Conservation (phyloP, 2,329 filamentous ascomycete genomes). For the Aspergillus ustus region DNA sequence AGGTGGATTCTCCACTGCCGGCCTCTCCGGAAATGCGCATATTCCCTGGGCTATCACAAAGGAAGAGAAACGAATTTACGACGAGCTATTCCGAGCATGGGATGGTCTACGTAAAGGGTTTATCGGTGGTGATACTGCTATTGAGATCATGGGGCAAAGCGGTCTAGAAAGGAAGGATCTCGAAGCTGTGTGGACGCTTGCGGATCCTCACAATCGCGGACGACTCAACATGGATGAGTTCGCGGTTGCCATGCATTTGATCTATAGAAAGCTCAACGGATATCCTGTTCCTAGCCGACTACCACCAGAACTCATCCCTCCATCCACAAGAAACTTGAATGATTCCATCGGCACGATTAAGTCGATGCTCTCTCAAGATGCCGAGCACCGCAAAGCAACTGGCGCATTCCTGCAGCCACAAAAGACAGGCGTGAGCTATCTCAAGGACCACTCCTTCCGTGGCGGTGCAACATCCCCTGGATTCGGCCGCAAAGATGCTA, state of each 20-base stretch:
- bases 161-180: slow-evolving; percentile 88
- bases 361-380: slow-evolving; percentile 84
- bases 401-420: slow-evolving; percentile 91
- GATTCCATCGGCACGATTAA: slow-evolving; percentile 94
- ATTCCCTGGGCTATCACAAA: slow-evolving; percentile 99
- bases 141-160: slow-evolving; percentile 97
- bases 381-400: slow-evolving; percentile 83
- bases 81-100: slow-evolving; percentile 93
- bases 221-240: slow-evolving; percentile 96
- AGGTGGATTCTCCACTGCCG: slow-evolving; percentile 80
- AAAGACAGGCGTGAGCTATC: slow-evolving; percentile 96
- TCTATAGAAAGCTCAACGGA: slow-evolving; percentile 95
- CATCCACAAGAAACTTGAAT: slow-evolving; percentile 90
- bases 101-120: slow-evolving; percentile 92
- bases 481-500: slow-evolving; percentile 83
- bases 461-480: slow-evolving; percentile 62
- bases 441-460: slow-evolving; percentile 93
- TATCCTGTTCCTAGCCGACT: slow-evolving; percentile 88
- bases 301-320: slow-evolving; percentile 89
- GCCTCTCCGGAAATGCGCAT: slow-evolving; percentile 88
- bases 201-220: slow-evolving; percentile 92
- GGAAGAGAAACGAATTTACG: slow-evolving; percentile 96
- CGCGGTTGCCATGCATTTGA: slow-evolving; percentile 97
- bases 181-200: slow-evolving; percentile 91
- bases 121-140: slow-evolving; percentile 88